phyloP scores from a whole-genome alignment of 2,329 filamentous ascomycete genomes.

The Pseudocercospora crystallina region DNA sequence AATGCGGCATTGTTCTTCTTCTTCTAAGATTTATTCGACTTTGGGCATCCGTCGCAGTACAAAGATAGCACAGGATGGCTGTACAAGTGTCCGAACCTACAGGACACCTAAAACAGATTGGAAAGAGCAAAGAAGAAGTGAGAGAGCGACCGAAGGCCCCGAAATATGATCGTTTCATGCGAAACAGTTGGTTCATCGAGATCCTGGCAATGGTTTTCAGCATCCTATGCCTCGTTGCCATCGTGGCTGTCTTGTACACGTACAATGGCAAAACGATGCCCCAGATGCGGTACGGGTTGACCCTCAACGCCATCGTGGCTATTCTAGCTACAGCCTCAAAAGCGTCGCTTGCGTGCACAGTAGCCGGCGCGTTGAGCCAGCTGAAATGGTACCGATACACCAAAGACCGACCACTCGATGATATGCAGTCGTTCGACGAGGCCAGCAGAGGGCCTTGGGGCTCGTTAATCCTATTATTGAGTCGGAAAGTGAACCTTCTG shows the following conservation, averaged over 20 bases:
- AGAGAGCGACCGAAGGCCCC: too few species aligned
- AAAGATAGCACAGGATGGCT: too few species aligned
- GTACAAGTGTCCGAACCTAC: too few species aligned
- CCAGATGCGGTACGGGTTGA: neutral
- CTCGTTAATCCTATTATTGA: too few species aligned
- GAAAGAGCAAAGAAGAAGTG: too few species aligned
- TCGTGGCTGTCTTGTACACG: neutral
- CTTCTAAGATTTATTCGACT: too few species aligned
- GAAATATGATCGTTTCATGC: too few species aligned
- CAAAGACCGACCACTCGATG: constrained; percentile 4
- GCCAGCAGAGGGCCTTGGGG: constrained; percentile 6
- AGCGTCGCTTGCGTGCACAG: neutral
- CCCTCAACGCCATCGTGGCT: constrained; percentile 5
- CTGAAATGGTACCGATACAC: constrained; percentile 17
- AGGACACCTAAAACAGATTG: too few species aligned
- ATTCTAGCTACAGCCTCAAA: neutral
- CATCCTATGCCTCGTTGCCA: neutral
- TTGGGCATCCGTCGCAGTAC: too few species aligned
- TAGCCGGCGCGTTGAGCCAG: constrained; percentile 13
- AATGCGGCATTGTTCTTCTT: too few species aligned
- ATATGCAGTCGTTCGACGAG: constrained; percentile 3
- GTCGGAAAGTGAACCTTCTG: neutral
- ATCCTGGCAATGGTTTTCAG: too few species aligned
- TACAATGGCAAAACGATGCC: neutral
- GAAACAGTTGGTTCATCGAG: too few species aligned